A percentile compares a stretch with the other conserved stretches of the same genome.
These are phyloP conservation scores for Trichosporon sp. DNA, from an alignment of 1,284 basidiomycete species.

Conservation along the genomic window DNA sequence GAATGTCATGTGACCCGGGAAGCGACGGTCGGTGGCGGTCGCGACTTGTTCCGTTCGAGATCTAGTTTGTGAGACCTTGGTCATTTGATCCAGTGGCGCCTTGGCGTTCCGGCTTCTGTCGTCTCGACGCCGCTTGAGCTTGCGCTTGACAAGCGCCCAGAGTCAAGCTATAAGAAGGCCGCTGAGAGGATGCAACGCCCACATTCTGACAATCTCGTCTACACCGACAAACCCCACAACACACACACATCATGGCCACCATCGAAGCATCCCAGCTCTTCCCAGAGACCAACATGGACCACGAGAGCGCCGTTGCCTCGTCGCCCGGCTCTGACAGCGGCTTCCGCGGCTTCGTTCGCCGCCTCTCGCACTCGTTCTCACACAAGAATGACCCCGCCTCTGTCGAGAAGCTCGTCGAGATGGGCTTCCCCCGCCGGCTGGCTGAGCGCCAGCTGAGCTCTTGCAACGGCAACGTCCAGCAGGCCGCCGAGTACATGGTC, in stretches of 20 bases:
- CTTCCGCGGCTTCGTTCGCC: slow-evolving; percentile 12
- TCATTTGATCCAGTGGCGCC: not conserved
- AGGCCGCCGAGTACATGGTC: slow-evolving; percentile 16
- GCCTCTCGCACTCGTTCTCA: slow-evolving; percentile 7
- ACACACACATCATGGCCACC: not conserved
- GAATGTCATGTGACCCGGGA: not conserved
- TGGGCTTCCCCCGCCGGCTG: slow-evolving; percentile 16
- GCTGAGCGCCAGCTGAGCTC: slow-evolving; percentile 11
- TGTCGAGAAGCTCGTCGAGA: slow-evolving; percentile 13
- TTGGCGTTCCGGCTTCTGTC: not conserved
- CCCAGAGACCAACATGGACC: not conserved
- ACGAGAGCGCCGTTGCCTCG: not conserved
- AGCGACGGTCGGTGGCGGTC: not conserved
- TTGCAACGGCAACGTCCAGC: slow-evolving; percentile 6
- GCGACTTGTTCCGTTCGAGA: slow-evolving; percentile 2
- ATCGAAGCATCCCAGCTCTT: not conserved
- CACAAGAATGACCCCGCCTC: not conserved
- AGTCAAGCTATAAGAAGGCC: not conserved
- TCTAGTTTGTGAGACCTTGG: not conserved
- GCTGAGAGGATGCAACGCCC: not conserved
- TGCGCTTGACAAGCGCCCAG: not conserved
- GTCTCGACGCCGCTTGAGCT: not conserved
- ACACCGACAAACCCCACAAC: not conserved
- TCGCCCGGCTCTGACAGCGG: not conserved
- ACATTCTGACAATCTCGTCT: not conserved